A percentile compares a stretch with the other conserved stretches of the same genome.
Evolutionary conservation across 2,329 filamentous ascomycete genomes (phyloP).

Genomic region (Monascus ruber): DNA sequence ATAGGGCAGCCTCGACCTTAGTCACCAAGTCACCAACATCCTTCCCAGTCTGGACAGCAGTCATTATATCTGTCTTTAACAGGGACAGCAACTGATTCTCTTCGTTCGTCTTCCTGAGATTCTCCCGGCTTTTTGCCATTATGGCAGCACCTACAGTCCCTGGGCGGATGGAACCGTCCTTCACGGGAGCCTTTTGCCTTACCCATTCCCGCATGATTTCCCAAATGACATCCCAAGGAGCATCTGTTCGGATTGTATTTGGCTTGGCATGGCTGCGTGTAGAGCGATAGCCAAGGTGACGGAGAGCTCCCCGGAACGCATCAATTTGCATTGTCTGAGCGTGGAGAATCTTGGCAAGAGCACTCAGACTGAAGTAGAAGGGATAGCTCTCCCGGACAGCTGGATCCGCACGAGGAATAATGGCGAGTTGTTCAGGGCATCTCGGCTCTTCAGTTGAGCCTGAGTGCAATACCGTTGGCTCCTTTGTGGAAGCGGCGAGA

Average conservation of each 20-base stretch:
- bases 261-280: slow-evolving; percentile 81
- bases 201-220: slow-evolving; percentile 89
- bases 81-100: slow-evolving; percentile 19
- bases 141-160: slow-evolving; percentile 63
- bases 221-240: slow-evolving; percentile 83
- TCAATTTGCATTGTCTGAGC: slow-evolving; percentile 70
- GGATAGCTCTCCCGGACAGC: slow-evolving; percentile 61
- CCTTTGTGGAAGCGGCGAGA: slow-evolving; percentile 9
- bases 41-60: slow-evolving; percentile 21
- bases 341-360: slow-evolving; percentile 64
- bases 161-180: slow-evolving; percentile 56
- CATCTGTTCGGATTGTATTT: slow-evolving; percentile 86
- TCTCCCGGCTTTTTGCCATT: slow-evolving; percentile 37
- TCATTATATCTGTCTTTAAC: slow-evolving; percentile 27
- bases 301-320: slow-evolving; percentile 67
- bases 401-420: slow-evolving; percentile 43
- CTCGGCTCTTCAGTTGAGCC: slow-evolving; percentile 1
- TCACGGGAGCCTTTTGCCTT: slow-evolving; percentile 67
- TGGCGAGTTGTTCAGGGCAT: slow-evolving; percentile 13
- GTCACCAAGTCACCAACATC: slow-evolving; percentile 29
- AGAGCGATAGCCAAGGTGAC: slow-evolving; percentile 67
- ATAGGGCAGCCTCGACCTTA: slow-evolving; percentile 35
- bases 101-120: slow-evolving; percentile 9
- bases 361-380: slow-evolving; percentile 74
- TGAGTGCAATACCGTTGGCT: neutral